Base-by-base conservation (phyloP, 768 basidiomycete genomes). In the Suillus luteus region DNA sequence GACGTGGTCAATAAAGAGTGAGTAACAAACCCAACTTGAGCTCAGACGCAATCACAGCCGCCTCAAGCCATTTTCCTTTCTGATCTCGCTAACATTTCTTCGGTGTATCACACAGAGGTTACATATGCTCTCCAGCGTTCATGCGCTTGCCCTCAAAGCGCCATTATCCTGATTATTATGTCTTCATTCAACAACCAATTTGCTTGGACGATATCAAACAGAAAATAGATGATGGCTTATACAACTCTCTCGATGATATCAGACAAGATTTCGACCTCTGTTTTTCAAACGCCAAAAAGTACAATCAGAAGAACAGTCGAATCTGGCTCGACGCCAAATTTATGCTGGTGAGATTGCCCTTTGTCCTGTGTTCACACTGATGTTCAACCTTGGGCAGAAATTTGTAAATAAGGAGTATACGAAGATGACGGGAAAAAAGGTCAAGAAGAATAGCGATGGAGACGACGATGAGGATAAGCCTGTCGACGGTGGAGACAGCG, bases 161-260 rank as follows among this genome's bases (percentile, higher is more conserved):
- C 63, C 80, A 80, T 63, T 93, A 92, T 76, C 86, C 93, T 46
- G 95, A 96, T 79, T 98, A 98, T 77, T 97, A 96, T 76, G 72
- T 76, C 27, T 65, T 89, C 67, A 96, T 96, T 72, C 81, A 86
- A 68, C 81, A 85, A 31, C 95, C 96, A 37, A 93, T 97, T 68
- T 88, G 92, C 33, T 80, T 97, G 59, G 91, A 93, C 51, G 93
- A 96, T 67, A 94, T 97, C 79, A 93, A 93, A 82, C 83, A 85
- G 69, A 84, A 86, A 70, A 81, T 95, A 33, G 88, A 90, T 54
- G 77, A 78, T 59, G 79, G 80, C 62, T 71, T 66, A 14, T 95
- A 95, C 69, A 67, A 79, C 15, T 84, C 87, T 14, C 79, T 94
- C 54, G 85, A 88, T 58, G 85, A 82, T 11, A 86, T 92, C 69